phyloP scores from a whole-genome alignment of 2,329 filamentous ascomycete genomes.

The Alternaria alternata region DNA sequence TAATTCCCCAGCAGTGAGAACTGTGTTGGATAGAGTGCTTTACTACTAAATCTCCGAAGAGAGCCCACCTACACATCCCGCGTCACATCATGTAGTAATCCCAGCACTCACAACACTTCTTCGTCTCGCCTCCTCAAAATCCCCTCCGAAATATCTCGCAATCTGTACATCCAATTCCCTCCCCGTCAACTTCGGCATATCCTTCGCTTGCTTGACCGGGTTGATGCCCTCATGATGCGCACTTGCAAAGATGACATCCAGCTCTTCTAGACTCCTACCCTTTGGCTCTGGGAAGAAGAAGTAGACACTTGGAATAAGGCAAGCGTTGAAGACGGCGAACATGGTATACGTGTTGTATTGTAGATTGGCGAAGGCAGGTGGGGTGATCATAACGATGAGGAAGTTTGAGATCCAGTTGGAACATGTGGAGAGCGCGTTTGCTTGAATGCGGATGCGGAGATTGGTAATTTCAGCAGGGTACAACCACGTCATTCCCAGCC shows the following conservation, averaged over 20 bases:
- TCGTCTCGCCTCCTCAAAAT: constrained; percentile 19
- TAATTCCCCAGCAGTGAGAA: neutral
- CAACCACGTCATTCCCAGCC: constrained; percentile 64
- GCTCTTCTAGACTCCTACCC: constrained; percentile 57
- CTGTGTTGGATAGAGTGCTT: neutral
- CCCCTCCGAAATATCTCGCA: constrained; percentile 16
- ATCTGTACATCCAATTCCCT: constrained; percentile 15
- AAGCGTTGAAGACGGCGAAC: constrained; percentile 61
- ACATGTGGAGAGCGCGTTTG: constrained; percentile 62
- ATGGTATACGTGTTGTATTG: constrained; percentile 61
- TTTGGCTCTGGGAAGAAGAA: constrained; percentile 64
- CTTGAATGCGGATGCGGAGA: constrained; percentile 72
- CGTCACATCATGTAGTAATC: neutral
- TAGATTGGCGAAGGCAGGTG: constrained; percentile 63
- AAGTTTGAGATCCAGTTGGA: constrained; percentile 55
- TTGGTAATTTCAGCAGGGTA: constrained; percentile 78
- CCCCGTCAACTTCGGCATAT: constrained; percentile 16
- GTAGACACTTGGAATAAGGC: constrained; percentile 62
- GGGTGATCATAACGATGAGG: constrained; percentile 69
- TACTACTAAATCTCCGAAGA: neutral
- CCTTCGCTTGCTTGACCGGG: constrained; percentile 12
- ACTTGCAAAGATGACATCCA: constrained; percentile 56
- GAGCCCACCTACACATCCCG: neutral
- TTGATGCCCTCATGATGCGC: constrained; percentile 16
- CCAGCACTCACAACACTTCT: constrained; percentile 7